Evolutionary conservation across 345 rosid genomes (phyloP).

Genomic region (Syzygium oleosum): DNA sequence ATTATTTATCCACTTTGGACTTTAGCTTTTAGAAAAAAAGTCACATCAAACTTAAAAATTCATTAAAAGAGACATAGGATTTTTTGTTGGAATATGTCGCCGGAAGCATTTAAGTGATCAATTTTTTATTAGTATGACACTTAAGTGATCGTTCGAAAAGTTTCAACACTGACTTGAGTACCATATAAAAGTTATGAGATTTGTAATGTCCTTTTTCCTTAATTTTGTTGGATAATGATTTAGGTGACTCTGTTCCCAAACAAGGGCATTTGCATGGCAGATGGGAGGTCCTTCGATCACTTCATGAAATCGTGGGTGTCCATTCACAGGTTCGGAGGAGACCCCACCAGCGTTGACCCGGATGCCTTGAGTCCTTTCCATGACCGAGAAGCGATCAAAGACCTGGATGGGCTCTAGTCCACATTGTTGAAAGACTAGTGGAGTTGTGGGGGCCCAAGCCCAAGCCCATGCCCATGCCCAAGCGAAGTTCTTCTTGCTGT

Average conservation of each 20-base stretch:
- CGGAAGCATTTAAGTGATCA: too few species aligned
- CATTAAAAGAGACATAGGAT: too few species aligned
- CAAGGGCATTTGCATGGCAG: conserved; percentile 24
- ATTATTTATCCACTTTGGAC: too few species aligned
- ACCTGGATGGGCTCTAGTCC: conserved; percentile 7
- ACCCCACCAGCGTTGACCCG: background rate
- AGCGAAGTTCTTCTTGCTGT: background rate
- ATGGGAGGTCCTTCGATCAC: conserved; percentile 23
- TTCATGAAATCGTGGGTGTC: conserved; percentile 38
- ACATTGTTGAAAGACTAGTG: conserved; percentile 1
- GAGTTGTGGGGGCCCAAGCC: background rate
- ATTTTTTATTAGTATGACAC: too few species aligned
- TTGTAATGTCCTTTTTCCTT: too few species aligned
- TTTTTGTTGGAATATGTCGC: too few species aligned
- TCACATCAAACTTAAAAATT: too few species aligned
- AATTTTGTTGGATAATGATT: too few species aligned
- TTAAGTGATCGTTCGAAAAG: too few species aligned
- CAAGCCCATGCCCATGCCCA: background rate
- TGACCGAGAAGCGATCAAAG: conserved; percentile 10
- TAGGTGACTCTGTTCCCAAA: conserved; percentile 26
- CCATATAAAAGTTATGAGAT: too few species aligned
- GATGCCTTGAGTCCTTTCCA: background rate
- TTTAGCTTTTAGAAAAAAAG: too few species aligned
- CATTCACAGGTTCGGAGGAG: background rate
- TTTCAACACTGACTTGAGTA: too few species aligned